Base-by-base conservation (phyloP, 2,329 filamentous ascomycete genomes). In the Plectosphaerella plurivora region DNA sequence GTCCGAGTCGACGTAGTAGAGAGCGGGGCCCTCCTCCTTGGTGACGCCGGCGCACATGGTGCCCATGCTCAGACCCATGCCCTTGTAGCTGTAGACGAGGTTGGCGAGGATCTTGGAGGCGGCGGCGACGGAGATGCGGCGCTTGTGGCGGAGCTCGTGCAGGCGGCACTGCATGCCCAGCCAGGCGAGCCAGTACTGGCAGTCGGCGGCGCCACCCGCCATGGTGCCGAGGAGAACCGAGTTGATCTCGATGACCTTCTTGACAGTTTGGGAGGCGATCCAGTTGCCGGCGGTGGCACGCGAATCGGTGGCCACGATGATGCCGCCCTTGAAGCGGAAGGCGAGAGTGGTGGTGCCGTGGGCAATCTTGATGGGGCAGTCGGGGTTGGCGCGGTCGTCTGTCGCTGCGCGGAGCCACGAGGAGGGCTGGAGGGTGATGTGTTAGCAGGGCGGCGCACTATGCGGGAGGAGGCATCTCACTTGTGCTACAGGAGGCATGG, bases 221-320 rank as follows among this genome's bases (percentile, higher is more conserved):
- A 99, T 96, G 62, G 94, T 99, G 60, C 94, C 94, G 65, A 99
- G 76, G 73, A 99, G 81, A 73, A 87, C 88, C 73, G 81, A 90
- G 79, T 96, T 96, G 80, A 96, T 96, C 81, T 96, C 91, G 68
- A 99, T 97, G 62, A 99, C 94, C 82, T 99, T 99, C 86, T 99
- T 99, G 68, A 99, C 94, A 51, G 94, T 99, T 81, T 99, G 94
- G 75, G 90, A 96, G 60, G 94, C 94, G 74, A 99, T 99, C 94
- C 94, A 99, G 83, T 94, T 95, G 66, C 94, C 94, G 28, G 94
- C 93, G 47, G 94, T 96, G 55, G 94, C 94, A 75, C 94, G 86
- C 55, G 94, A 99, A 76, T 99, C 94, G 54, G 94, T 99, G 51
- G 93, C 93, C 50, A 99, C 93, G 68, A 99, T 95, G 75, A 99